Conservation (phyloP, 805 yeast genomes). For the Zygotorulaspora danielsina region DNA sequence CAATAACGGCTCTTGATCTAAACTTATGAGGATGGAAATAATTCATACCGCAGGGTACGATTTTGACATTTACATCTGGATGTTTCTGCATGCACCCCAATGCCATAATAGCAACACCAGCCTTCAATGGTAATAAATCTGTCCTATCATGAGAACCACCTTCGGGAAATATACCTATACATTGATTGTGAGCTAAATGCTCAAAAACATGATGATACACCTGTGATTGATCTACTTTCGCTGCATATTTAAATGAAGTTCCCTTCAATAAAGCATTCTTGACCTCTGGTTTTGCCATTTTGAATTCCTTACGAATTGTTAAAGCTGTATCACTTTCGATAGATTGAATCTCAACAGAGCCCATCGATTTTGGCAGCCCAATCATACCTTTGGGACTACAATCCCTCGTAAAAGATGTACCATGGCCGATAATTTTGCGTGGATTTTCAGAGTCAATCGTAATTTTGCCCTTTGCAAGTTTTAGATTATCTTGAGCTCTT, state of each 20-base stretch:
- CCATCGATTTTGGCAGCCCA: constrained; percentile 73
- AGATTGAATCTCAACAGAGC: constrained; percentile 65
- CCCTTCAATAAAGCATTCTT: constrained; percentile 46
- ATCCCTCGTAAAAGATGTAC: constrained; percentile 59
- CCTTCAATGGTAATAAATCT: constrained; percentile 84
- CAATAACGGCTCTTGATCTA: constrained; percentile 91
- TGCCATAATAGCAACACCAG: constrained; percentile 98
- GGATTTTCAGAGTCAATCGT: constrained; percentile 52
- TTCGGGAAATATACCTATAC: constrained; percentile 93
- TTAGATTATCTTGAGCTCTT: constrained; percentile 84
- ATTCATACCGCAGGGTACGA: constrained; percentile 97
- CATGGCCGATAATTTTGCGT: constrained; percentile 54
- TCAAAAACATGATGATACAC: constrained; percentile 83
- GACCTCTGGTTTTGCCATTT: constrained; percentile 42
- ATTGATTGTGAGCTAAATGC: constrained; percentile 73
- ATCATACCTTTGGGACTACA: constrained; percentile 63
- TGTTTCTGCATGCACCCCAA: constrained; percentile 83
- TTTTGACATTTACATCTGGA: constrained; percentile 71
- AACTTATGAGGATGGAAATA: constrained; percentile 95
- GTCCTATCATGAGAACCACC: constrained; percentile 98
- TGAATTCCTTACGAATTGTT: constrained; percentile 64
- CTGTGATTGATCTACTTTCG: constrained; percentile 75
- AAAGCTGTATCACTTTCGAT: constrained; percentile 71
- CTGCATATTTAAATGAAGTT: constrained; percentile 65
- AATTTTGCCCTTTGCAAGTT: constrained; percentile 62